Conservation (phyloP, 129 eudicot genomes). For the Chrysanthemum seticuspe region DNA sequence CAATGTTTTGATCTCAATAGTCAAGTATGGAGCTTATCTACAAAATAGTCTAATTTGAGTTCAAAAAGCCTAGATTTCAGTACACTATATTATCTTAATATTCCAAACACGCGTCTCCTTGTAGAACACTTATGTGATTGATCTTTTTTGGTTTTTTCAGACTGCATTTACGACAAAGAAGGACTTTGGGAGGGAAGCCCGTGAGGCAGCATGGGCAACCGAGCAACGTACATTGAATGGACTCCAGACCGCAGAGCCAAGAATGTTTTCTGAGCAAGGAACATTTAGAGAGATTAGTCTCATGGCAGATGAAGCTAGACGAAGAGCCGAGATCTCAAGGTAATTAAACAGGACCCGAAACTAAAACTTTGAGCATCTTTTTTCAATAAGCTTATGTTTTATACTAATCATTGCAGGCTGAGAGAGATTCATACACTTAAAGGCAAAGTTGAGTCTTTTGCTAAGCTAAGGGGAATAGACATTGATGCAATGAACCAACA, state of each 20-base stretch:
- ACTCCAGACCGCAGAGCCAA: slow-evolving; percentile 43
- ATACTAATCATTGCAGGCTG: slow-evolving; percentile 40
- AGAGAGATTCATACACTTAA: slow-evolving; percentile 76
- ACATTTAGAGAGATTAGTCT: slow-evolving; percentile 60
- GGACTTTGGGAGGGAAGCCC: slow-evolving; percentile 71
- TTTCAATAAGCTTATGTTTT: background rate
- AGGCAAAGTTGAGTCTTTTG: slow-evolving; percentile 81
- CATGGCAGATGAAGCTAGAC: slow-evolving; percentile 90
- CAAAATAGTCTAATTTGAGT: background rate
- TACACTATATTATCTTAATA: no score
- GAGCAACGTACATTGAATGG: slow-evolving; percentile 66
- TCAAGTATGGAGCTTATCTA: background rate
- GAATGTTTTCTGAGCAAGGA: slow-evolving; percentile 39
- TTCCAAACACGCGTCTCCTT: no score
- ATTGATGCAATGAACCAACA: slow-evolving; percentile 70
- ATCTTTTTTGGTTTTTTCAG: slow-evolving; percentile 31
- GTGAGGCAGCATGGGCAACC: slow-evolving; percentile 76
- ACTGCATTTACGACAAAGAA: slow-evolving; percentile 66
- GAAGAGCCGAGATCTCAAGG: slow-evolving; percentile 88
- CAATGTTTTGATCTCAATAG: background rate
- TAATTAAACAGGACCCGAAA: slow-evolving; percentile 18
- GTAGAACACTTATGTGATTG: background rate
- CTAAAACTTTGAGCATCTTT: background rate
- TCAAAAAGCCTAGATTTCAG: background rate
- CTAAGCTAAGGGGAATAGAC: slow-evolving; percentile 74